Percentiles rank a stretch among this genome's conserved stretches.
These are phyloP conservation scores for Chlorella sp. DNA, from an alignment of 139 green algal genomes.

Conservation along the genomic window DNA sequence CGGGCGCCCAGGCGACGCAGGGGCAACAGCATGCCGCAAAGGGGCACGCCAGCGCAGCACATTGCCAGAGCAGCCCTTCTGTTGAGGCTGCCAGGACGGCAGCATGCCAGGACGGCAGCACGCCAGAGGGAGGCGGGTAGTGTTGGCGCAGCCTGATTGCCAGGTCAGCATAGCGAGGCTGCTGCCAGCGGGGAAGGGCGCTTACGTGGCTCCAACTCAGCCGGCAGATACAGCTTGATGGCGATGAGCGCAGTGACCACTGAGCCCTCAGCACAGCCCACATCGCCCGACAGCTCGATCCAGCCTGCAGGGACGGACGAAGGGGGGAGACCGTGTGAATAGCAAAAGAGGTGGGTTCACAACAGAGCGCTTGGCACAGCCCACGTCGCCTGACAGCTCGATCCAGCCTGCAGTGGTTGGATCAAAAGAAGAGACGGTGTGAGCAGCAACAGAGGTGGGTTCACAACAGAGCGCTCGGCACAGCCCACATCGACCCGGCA, in stretches of 20 bases:
- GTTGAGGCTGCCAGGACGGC: too few relatives aligned
- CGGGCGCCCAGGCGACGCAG: not conserved
- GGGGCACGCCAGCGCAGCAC: not conserved
- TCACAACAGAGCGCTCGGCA: too few relatives aligned
- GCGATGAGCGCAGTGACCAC: conserved; percentile 35
- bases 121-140: not conserved
- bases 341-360: too few relatives aligned
- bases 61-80: not conserved
- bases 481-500: too few relatives aligned
- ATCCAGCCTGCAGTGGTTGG: too few relatives aligned
- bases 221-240: conserved; percentile 15
- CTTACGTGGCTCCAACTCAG: conserved; percentile 2
- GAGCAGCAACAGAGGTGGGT: too few relatives aligned
- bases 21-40: not conserved
- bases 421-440: too few relatives aligned
- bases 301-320: not conserved
- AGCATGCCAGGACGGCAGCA: not conserved
- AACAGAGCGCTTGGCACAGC: too few relatives aligned
- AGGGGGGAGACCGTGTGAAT: too few relatives aligned
- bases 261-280: conserved; percentile 29
- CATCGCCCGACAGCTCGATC: conserved; percentile 16
- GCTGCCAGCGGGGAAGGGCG: not conserved
- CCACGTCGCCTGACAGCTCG: too few relatives aligned
- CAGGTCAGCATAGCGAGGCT: not conserved
- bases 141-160: not conserved